Percentiles rank a stretch among this genome's conserved stretches.
phyloP scores from a whole-genome alignment of 805 yeast genomes.

The Lipomyces oligophaga region DNA sequence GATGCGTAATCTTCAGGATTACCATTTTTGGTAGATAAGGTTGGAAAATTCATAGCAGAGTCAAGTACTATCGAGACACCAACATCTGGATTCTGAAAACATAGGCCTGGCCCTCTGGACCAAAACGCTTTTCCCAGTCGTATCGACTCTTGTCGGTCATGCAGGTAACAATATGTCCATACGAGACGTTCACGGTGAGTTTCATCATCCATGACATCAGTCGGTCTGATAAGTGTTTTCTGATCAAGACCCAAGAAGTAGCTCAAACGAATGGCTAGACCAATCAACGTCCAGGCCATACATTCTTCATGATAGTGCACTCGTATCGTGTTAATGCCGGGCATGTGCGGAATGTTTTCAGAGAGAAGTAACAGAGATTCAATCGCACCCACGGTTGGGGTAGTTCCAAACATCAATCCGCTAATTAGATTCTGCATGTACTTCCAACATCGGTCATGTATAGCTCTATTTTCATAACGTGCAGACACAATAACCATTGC shows the following conservation, averaged over 20 bases:
- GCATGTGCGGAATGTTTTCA: slow-evolving; percentile 29
- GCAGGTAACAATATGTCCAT: slow-evolving; percentile 31
- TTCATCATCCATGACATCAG: slow-evolving; percentile 21
- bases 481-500: slow-evolving; percentile 16
- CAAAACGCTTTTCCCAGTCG: slow-evolving; percentile 31
- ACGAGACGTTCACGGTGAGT: slow-evolving; percentile 28
- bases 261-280: slow-evolving; percentile 29
- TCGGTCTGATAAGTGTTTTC: slow-evolving; percentile 25
- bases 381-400: slow-evolving; percentile 28
- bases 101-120: slow-evolving; percentile 31
- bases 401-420: slow-evolving; percentile 22
- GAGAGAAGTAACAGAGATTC: slow-evolving; percentile 30
- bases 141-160: slow-evolving; percentile 31
- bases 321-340: slow-evolving; percentile 9
- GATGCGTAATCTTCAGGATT: slow-evolving; percentile 26
- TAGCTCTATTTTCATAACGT: slow-evolving; percentile 12
- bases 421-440: slow-evolving; percentile 15
- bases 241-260: slow-evolving; percentile 31
- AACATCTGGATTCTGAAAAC: slow-evolving; percentile 25
- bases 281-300: slow-evolving; percentile 30
- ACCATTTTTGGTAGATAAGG: slow-evolving; percentile 16
- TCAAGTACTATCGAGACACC: slow-evolving; percentile 14
- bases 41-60: slow-evolving; percentile 28
- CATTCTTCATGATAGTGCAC: slow-evolving; percentile 21
- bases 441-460: slow-evolving; percentile 20